phyloP scores from a whole-genome alignment of 768 basidiomycete species.

The Trametes villosa region DNA sequence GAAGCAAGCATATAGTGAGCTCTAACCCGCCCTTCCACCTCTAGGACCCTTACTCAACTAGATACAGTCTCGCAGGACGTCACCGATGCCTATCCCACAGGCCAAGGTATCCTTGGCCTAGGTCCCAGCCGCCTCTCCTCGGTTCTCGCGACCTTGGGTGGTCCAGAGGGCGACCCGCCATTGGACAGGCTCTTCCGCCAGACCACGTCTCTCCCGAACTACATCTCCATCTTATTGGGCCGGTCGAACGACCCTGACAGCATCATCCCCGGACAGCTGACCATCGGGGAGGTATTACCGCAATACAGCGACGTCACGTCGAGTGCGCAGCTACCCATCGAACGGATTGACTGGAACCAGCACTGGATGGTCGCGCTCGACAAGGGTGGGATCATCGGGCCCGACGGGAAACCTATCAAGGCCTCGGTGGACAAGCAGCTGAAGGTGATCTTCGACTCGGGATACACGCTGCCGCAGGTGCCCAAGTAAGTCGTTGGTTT shows the following conservation, averaged over 20 bases:
- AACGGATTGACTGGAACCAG: conserved; percentile 26
- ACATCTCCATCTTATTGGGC: conserved; percentile 36
- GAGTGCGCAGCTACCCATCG: conserved; percentile 35
- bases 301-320: conserved; percentile 33
- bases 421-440: conserved; percentile 23
- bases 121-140: conserved; percentile 37
- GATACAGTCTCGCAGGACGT: conserved; percentile 13
- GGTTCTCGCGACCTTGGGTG: conserved; percentile 23
- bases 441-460: conserved; percentile 35
- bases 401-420: conserved; percentile 35
- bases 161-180: conserved; percentile 29
- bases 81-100: conserved; percentile 17
- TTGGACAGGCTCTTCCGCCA: conserved; percentile 39
- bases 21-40: not conserved
- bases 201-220: conserved; percentile 36
- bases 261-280: conserved; percentile 35
- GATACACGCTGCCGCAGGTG: conserved; percentile 40
- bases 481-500: conserved; percentile 30
- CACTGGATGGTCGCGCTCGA: conserved; percentile 40
- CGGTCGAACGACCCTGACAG: conserved; percentile 35
- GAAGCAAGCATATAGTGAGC: conserved; percentile 35
- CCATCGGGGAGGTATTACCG: conserved; percentile 34
- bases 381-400: conserved; percentile 39
- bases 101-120: conserved; percentile 36
- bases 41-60: not conserved